Percentiles rank a stretch among this genome's conserved stretches.
Conservation (phyloP, 306 rosid genomes). For the Carpinus viminea region DNA sequence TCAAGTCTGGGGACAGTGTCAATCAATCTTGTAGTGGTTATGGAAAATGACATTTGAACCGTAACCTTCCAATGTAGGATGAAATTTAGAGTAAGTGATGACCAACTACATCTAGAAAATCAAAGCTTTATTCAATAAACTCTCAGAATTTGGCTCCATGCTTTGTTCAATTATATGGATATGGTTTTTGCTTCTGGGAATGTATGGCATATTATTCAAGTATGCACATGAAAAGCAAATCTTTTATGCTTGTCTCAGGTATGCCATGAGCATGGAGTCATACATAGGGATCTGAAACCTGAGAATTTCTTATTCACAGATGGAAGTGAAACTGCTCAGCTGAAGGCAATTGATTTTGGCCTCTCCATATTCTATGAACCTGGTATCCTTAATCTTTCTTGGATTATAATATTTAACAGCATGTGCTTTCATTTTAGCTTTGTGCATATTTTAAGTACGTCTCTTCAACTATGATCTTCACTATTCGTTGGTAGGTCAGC, state of each 20-base stretch:
- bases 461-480: background rate
- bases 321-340: conserved; percentile 51
- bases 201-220: too few relatives aligned
- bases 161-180: background rate
- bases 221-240: too few relatives aligned
- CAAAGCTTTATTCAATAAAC: background rate
- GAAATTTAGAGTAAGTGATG: background rate
- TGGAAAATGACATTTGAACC: too few relatives aligned
- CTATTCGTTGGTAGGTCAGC: conserved; percentile 55
- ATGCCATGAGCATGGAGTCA: conserved; percentile 83
- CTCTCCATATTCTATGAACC: conserved; percentile 68
- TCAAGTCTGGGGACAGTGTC: too few relatives aligned
- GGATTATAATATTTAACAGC: background rate
- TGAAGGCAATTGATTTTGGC: conserved; percentile 94
- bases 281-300: conserved; percentile 89
- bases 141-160: background rate
- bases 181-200: background rate
- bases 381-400: conserved; percentile 41
- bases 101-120: background rate
- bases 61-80: background rate
- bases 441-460: background rate
- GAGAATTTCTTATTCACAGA: conserved; percentile 86
- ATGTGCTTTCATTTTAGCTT: background rate
- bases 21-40: too few relatives aligned
- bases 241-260: conserved; percentile 45